These are phyloP conservation scores for Pontederia crassipes DNA, from an alignment of 176 grass and related monocot genomes.

Conservation along the genomic window DNA sequence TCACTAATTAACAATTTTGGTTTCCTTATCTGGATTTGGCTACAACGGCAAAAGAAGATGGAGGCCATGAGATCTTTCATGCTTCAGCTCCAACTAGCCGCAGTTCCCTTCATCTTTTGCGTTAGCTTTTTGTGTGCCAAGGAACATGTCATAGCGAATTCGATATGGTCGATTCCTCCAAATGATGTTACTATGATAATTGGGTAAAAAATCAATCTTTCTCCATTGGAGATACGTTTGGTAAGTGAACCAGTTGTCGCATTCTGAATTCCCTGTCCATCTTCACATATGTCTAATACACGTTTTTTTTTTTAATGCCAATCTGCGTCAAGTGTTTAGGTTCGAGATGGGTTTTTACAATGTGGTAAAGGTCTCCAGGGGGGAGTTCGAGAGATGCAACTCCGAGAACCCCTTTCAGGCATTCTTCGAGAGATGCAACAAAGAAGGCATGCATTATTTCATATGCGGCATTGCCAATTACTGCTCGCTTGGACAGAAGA, in stretches of 20 bases:
- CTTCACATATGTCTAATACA: not conserved
- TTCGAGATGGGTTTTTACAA: conserved; percentile 49
- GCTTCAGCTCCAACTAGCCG: not conserved
- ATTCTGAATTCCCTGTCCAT: not conserved
- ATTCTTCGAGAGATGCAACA: too few species aligned
- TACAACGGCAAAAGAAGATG: not conserved
- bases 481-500: conserved; percentile 36
- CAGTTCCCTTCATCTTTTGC: not conserved
- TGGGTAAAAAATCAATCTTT: conserved; percentile 38
- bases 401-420: conserved; percentile 16
- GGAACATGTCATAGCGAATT: conserved; percentile 35
- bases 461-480: conserved; percentile 36
- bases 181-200: conserved; percentile 20
- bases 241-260: not conserved
- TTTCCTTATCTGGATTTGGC: too few species aligned
- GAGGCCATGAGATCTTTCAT: not conserved
- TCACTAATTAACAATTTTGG: too few species aligned
- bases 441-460: conserved; percentile 21
- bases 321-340: conserved; percentile 25
- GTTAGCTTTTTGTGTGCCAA: not conserved
- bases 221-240: conserved; percentile 28
- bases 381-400: conserved; percentile 29
- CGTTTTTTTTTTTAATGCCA: not conserved
- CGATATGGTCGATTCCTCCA: conserved; percentile 43
- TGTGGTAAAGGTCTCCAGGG: conserved; percentile 32